These are phyloP conservation scores for Lactifluus piperatus DNA, from an alignment of 768 basidiomycete genomes.

Conservation along the genomic window DNA sequence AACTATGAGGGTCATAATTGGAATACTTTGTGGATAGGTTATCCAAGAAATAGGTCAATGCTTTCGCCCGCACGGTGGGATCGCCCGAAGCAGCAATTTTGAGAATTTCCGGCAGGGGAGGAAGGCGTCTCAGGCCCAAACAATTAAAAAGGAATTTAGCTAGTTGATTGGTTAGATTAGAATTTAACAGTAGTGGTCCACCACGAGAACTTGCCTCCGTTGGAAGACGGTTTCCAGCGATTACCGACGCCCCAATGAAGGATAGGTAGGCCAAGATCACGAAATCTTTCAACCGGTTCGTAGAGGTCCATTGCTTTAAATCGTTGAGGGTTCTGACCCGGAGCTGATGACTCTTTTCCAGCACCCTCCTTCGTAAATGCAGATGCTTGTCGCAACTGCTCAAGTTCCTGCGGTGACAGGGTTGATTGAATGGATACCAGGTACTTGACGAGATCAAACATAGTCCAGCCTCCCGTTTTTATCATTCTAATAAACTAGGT, in stretches of 20 bases:
- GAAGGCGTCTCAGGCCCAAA: conserved; percentile 59
- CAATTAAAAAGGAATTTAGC: conserved; percentile 76
- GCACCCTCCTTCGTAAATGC: conserved; percentile 63
- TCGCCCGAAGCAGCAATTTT: conserved; percentile 56
- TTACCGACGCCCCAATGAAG: conserved; percentile 76
- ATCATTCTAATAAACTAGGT: conserved; percentile 52
- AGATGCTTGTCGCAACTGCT: conserved; percentile 49
- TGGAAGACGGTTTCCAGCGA: conserved; percentile 76
- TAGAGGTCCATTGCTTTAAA: conserved; percentile 70
- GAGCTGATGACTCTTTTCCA: conserved; percentile 18
- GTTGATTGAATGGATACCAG: conserved; percentile 71
- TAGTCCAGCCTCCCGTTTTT: conserved; percentile 85
- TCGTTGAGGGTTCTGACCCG: conserved; percentile 34
- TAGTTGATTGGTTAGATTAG: conserved; percentile 24
- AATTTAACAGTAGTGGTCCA: not conserved
- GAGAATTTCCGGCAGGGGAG: conserved; percentile 58
- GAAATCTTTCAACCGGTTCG: conserved; percentile 68
- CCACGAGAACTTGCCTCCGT: conserved; percentile 56
- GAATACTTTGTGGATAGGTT: conserved; percentile 55
- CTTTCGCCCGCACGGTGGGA: conserved; percentile 41
- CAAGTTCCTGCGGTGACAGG: conserved; percentile 47
- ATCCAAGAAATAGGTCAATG: conserved; percentile 77
- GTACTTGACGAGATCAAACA: conserved; percentile 78
- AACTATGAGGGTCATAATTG: conserved; percentile 48
- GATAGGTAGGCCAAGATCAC: conserved; percentile 67